Base-by-base conservation (phyloP, 78 protist genomes). In the Tieghemostelium lacteum region DNA sequence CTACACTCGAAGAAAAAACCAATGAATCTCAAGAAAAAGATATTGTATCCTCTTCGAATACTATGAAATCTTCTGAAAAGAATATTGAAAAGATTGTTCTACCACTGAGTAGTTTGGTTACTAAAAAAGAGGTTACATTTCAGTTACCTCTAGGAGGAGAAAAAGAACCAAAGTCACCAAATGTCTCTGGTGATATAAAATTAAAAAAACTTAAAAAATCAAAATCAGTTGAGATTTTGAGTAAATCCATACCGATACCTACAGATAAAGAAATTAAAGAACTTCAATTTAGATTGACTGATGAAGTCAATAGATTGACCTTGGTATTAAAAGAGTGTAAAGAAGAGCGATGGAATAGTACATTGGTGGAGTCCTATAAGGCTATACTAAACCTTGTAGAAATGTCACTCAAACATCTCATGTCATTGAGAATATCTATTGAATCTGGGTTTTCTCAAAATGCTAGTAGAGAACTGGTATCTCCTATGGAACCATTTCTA, bases 271-370 rank as follows among this genome's bases (percentile, higher is more conserved):
- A 83, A 22, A 6, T 83, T 4, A n/a, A 66, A 37, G 29, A 54
- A 0, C 40, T 49, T 62, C 71, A 80, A 50, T 36, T 34, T 20
- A 65, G 67, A 29, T 12, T 80, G 20, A 36, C 55, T 10, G 20
- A 70, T 26, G 57, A 80, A 57, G 67, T 80, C 29, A 57, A 67
- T 80, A 26, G 76, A 16, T 20, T 80, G 36, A 67, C 77, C 8
- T 42, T 22, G 2, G 57, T 80, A 16, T 66, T 39, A 28, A 49
- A 20, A 1, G 88, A 80, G 29, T 67, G 62, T 55, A 67, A 67
- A 40, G 36, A 60, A 39, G 88, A 80, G 57, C 12, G 66, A 28
- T 80, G 88, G 88, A 80, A 80, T 33, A 4, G n/a, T 7, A n/a
- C 16, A 20, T 37, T 65, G 26, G 55, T 67, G 8, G 24, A n/a